Percentiles rank a stretch among this genome's conserved stretches.
phyloP scores from a whole-genome alignment of 441 rosid species.

The Arabidopsis hybrid region DNA sequence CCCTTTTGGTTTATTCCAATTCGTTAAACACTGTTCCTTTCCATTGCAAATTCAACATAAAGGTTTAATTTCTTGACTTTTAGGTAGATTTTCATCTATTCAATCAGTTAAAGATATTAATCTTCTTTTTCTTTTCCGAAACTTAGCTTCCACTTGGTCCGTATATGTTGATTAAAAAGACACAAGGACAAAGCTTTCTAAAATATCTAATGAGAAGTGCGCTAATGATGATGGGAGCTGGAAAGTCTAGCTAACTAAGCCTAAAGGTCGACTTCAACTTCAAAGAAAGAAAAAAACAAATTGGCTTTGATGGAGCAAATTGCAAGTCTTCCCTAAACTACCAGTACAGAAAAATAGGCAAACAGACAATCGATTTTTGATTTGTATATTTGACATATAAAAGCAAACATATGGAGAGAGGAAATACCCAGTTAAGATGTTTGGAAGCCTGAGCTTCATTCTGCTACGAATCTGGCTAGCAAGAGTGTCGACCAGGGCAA shows the following conservation, averaged over 20 bases:
- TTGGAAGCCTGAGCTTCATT: slow-evolving; percentile 81
- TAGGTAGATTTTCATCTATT: neutral
- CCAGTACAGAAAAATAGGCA: slow-evolving; percentile 11
- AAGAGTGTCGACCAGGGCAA: slow-evolving; percentile 73
- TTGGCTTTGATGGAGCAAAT: slow-evolving; percentile 23
- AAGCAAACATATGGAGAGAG: slow-evolving; percentile 31
- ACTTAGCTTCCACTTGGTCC: slow-evolving; percentile 3
- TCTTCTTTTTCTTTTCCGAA: slow-evolving; percentile 8
- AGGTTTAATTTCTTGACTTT: neutral
- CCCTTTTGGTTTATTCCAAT: neutral
- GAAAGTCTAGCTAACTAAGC: slow-evolving; percentile 22
- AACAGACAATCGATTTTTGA: slow-evolving; percentile 12
- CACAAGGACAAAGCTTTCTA: slow-evolving; percentile 21
- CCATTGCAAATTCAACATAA: neutral
- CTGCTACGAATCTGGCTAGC: slow-evolving; percentile 76
- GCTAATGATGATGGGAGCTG: slow-evolving; percentile 16
- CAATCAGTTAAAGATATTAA: neutral
- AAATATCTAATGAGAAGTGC: slow-evolving; percentile 15
- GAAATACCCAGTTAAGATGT: slow-evolving; percentile 56
- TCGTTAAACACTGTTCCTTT: neutral
- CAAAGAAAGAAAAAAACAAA: slow-evolving; percentile 19
- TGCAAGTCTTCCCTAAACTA: slow-evolving; percentile 22
- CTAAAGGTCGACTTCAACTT: slow-evolving; percentile 29
- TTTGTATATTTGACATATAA: slow-evolving; percentile 25
- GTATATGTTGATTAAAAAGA: slow-evolving; percentile 4